These are phyloP conservation scores for Sclerotiophoma versabilis DNA, from an alignment of 2,329 filamentous ascomycete species.

Conservation along the genomic window DNA sequence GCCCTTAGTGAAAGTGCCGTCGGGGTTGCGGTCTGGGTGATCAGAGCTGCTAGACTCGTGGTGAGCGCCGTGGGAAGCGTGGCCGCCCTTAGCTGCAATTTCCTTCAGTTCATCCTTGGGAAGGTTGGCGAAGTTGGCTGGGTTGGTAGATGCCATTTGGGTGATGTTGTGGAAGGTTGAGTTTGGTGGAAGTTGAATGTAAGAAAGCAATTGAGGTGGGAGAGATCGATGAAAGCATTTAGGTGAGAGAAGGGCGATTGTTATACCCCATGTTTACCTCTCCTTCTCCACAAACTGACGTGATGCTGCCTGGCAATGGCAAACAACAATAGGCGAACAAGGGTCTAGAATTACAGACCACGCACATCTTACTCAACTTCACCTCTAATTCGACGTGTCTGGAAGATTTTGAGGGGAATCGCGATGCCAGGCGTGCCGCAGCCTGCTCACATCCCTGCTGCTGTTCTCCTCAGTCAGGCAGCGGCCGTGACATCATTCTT, in stretches of 20 bases:
- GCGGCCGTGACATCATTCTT: slow-evolving; percentile 29
- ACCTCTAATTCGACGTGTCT: slow-evolving; percentile 15
- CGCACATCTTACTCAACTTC: neutral
- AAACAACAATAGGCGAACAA: slow-evolving; percentile 14
- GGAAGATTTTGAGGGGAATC: neutral
- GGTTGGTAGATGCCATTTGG: slow-evolving; percentile 54
- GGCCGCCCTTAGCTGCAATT: slow-evolving; percentile 59
- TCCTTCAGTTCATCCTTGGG: slow-evolving; percentile 58
- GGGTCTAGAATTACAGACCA: slow-evolving; percentile 2
- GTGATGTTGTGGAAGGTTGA: slow-evolving; percentile 4
- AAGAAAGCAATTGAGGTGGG: no score
- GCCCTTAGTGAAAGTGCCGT: slow-evolving; percentile 51
- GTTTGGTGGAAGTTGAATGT: neutral
- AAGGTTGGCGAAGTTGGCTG: slow-evolving; percentile 61
- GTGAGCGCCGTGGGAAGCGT: slow-evolving; percentile 46
- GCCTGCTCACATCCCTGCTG: slow-evolving; percentile 30
- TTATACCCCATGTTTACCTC: slow-evolving; percentile 22
- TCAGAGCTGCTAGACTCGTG: slow-evolving; percentile 1
- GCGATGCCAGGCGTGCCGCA: slow-evolving; percentile 9
- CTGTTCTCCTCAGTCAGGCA: neutral
- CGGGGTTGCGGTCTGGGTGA: slow-evolving; percentile 45
- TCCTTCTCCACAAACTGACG: slow-evolving; percentile 25
- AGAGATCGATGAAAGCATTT: neutral
- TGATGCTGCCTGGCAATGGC: slow-evolving; percentile 21
- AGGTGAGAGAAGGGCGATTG: neutral